Evolutionary conservation across 2,329 filamentous ascomycete species (phyloP), one percentile per base, ranked within the genome.

Genomic region (Stachybotrys chartarum): DNA sequence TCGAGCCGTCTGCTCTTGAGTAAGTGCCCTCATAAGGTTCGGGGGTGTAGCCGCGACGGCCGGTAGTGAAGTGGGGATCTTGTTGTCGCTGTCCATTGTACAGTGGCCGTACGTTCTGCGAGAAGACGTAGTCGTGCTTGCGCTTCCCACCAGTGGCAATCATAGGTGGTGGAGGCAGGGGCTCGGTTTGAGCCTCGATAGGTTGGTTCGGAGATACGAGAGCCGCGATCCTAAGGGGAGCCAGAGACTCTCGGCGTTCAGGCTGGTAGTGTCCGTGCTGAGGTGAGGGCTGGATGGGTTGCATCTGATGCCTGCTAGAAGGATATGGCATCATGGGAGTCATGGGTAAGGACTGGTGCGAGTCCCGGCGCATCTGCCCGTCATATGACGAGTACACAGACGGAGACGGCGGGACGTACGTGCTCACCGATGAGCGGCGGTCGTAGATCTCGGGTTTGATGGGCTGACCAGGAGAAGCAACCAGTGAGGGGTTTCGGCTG

Each of bases 51-150:
- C 66, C 60, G 6, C 63, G 64, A 32, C 60, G 57, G 24, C 58
- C 58, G 5, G 54, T 52, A 18, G 61, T 57, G 42, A 65, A 64
- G 56, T 73, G 68, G 3, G 63, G 54, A 12, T 75, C 72, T 17
- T 64, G 56, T 52, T 71, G 72, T 31, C 73, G 66, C 57, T 71
- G 66, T 3, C 72, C 68, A 45, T 75, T 73, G 61, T 68, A 67
- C 6, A 74, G 63, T 1, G 70, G 64, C 18, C 64, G 61, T 4
- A 57, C 58, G 54, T 59, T 68, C 50, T 71, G 66, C 7, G 60
- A 53, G 51, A 73, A 73, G 54, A 70, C 68, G 11, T 57, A 57
- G 49, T 72, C 69, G 50, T 70, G 70, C 57, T 73, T 73, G 35
- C 71, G 68, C 64, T 73, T 73, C 46, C 66, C 68, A 2, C 70